Conservation (phyloP, 768 basidiomycete species). For the Lactarius akahatsu region DNA sequence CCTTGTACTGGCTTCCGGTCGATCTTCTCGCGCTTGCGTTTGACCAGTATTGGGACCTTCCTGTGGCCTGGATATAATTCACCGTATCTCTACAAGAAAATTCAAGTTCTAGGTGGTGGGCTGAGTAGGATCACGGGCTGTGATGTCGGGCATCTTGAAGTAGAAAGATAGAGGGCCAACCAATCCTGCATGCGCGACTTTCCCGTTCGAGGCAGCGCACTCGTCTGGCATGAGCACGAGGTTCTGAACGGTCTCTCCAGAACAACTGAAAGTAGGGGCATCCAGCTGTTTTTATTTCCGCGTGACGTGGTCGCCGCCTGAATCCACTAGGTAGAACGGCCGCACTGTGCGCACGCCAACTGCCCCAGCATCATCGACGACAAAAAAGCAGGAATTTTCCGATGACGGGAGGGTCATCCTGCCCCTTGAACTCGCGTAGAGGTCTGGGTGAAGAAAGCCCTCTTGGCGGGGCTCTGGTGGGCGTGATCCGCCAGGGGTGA, state of each 20-base stretch:
- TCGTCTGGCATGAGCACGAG: not conserved
- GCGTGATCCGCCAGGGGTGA: not conserved
- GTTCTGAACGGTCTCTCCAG: no score
- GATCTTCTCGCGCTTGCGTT: not conserved
- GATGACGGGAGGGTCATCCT: not conserved
- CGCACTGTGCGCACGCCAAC: not conserved
- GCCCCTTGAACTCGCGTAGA: not conserved
- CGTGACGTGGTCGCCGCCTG: not conserved
- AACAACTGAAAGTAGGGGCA: not conserved
- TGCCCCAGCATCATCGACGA: not conserved
- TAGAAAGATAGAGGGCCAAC: not conserved
- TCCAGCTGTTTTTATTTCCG: not conserved
- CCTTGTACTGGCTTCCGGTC: not conserved
- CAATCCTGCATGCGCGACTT: not conserved
- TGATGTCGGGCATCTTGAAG: not conserved
- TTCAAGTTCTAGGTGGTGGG: not conserved
- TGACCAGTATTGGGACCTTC: not conserved
- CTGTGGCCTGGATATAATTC: not conserved
- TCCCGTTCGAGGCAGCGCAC: not conserved
- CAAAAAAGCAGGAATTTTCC: not conserved
- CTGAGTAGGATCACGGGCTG: no score
- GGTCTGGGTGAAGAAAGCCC: not conserved
- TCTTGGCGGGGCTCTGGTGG: not conserved
- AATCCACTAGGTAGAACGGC: not conserved
- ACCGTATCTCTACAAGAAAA: no score